phyloP scores from a whole-genome alignment of 2,329 filamentous ascomycete genomes.

The Cryphonectria japonica region DNA sequence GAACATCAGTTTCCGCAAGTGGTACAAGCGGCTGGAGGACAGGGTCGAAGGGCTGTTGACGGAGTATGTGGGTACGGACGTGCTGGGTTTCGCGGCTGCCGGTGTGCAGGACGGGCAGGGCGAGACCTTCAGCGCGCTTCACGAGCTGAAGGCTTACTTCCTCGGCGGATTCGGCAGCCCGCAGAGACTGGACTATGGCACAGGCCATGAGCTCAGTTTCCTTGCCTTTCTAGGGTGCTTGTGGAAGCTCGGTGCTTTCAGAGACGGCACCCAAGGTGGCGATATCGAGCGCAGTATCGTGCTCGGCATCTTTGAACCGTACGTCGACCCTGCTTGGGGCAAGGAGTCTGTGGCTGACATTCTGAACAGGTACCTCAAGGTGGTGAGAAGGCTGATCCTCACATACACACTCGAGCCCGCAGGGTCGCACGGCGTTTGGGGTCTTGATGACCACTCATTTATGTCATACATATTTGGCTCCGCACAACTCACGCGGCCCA shows the following conservation, averaged over 20 bases:
- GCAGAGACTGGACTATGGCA: conserved; percentile 91
- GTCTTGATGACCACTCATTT: conserved; percentile 96
- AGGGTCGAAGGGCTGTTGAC: conserved; percentile 59
- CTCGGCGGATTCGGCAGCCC: conserved; percentile 85
- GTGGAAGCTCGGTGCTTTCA: conserved; percentile 88
- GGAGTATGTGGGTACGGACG: conserved; percentile 54
- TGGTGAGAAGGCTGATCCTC: conserved; percentile 81
- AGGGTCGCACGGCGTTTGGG: conserved; percentile 97
- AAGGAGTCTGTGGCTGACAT: conserved; percentile 24
- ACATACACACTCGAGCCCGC: conserved; percentile 94
- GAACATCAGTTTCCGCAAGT: conserved; percentile 86
- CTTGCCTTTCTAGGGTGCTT: conserved; percentile 86
- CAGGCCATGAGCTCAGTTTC: conserved; percentile 94
- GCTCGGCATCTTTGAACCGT: conserved; percentile 81
- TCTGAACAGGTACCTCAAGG: conserved; percentile 68
- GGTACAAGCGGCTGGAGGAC: conserved; percentile 72
- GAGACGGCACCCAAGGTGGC: conserved; percentile 53
- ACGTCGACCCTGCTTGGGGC: conserved; percentile 43
- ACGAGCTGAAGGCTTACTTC: conserved; percentile 79
- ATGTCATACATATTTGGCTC: conserved; percentile 94
- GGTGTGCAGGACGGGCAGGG: conserved; percentile 19
- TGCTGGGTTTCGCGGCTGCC: conserved; percentile 35
- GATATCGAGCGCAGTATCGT: conserved; percentile 79
- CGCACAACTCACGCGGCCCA: conserved; percentile 81
- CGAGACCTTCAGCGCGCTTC: conserved; percentile 35